These are phyloP conservation scores for Ganoderma boninense DNA, from an alignment of 1,284 basidiomycete genomes.

Conservation along the genomic window DNA sequence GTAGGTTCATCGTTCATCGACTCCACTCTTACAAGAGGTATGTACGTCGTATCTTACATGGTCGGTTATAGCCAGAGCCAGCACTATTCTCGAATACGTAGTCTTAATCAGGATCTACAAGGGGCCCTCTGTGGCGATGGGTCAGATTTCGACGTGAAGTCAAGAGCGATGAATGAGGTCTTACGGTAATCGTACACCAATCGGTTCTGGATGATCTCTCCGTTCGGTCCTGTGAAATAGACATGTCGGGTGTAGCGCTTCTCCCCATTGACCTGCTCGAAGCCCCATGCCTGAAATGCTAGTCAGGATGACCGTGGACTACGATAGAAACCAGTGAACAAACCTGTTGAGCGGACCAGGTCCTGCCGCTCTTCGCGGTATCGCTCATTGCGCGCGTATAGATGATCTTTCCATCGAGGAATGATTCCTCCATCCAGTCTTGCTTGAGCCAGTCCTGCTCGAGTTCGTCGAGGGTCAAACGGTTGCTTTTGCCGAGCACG, in stretches of 20 bases:
- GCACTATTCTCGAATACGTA: neutral
- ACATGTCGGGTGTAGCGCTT: slow-evolving; percentile 69
- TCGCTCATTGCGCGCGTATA: slow-evolving; percentile 46
- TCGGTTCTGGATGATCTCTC: slow-evolving; percentile 63
- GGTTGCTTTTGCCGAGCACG: slow-evolving; percentile 56
- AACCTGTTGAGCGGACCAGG: slow-evolving; percentile 50
- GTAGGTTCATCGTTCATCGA: slow-evolving; percentile 10
- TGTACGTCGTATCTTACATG: slow-evolving; percentile 28
- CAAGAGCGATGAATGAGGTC: slow-evolving; percentile 19
- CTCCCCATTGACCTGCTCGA: slow-evolving; percentile 66
- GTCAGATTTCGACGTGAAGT: neutral
- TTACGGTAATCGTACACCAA: slow-evolving; percentile 75
- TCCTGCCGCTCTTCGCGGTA: slow-evolving; percentile 46
- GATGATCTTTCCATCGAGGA: slow-evolving; percentile 42
- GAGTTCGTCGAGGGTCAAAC: slow-evolving; percentile 44
- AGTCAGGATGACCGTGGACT: slow-evolving; percentile 1
- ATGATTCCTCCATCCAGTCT: slow-evolving; percentile 47
- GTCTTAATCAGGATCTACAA: slow-evolving; percentile 14
- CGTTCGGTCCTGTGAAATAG: slow-evolving; percentile 68
- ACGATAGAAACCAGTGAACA: slow-evolving; percentile 8
- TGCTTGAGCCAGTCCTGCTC: slow-evolving; percentile 45
- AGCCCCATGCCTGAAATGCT: slow-evolving; percentile 69
- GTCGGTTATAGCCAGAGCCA: neutral
- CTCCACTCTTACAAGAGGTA: slow-evolving; percentile 19
- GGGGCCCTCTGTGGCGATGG: slow-evolving; percentile 23